Percentiles rank a stretch among this genome's conserved stretches.
Conservation (phyloP, 106 monocot species). For the Alisma plantagoaquatica region DNA sequence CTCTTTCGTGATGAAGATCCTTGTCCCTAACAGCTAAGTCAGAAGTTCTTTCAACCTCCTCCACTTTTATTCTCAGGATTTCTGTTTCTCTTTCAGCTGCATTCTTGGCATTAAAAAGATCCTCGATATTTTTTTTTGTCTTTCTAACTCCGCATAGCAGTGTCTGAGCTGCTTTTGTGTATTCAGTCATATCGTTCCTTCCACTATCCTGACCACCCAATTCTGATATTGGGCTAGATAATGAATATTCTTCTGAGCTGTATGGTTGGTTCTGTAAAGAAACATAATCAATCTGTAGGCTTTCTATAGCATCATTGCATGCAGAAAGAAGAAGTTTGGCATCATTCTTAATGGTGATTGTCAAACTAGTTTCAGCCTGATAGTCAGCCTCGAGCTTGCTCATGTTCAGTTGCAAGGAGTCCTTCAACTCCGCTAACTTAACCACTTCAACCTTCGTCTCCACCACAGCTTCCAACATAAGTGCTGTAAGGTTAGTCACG, state of each 20-base stretch:
- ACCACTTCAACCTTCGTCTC: conserved; percentile 29
- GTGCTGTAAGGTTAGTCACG: conserved; percentile 38
- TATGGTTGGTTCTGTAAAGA: too few species aligned
- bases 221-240: conserved; percentile 2
- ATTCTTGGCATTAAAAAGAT: conserved; percentile 27
- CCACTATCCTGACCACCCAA: neutral
- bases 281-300: conserved; percentile 27
- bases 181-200: conserved; percentile 5
- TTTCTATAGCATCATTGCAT: conserved; percentile 33
- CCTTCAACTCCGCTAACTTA: conserved; percentile 32
- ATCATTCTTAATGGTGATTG: conserved; percentile 32
- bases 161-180: conserved; percentile 15
- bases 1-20: conserved; percentile 25
- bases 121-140: conserved; percentile 22
- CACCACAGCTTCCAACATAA: conserved; percentile 39
- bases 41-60: conserved; percentile 34
- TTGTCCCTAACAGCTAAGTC: conserved; percentile 33
- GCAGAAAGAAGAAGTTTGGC: conserved; percentile 27
- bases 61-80: conserved; percentile 33
- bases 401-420: conserved; percentile 38
- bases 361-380: conserved; percentile 38
- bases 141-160: conserved; percentile 31
- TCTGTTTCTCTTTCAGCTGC: conserved; percentile 15
- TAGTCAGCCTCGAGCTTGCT: conserved; percentile 37
- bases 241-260: conserved; percentile 5